Conservation (phyloP, 192 early-diverging fungal genomes). For the Coemansia sp. region DNA sequence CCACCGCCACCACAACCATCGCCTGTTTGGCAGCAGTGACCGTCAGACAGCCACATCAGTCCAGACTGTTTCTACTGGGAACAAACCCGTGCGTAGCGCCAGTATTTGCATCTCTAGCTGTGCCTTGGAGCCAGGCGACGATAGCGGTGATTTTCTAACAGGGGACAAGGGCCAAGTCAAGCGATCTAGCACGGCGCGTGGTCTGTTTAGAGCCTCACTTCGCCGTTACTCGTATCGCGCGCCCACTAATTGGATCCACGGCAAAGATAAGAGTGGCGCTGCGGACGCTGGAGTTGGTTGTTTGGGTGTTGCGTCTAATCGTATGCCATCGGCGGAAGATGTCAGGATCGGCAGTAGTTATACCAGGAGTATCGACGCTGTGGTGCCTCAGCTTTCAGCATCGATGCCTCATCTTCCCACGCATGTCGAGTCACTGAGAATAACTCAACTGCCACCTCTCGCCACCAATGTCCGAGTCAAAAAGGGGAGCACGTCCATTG, state of each 20-base stretch:
- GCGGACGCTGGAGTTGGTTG: not conserved
- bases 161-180: not conserved
- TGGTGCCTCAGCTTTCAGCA: conserved; percentile 11
- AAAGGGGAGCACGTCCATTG: not conserved
- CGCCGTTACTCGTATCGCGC: conserved; percentile 9
- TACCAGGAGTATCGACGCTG: conserved; percentile 6
- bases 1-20: conserved; percentile 1
- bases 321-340: conserved; percentile 9
- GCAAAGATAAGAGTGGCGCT: not conserved
- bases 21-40: conserved; percentile 10
- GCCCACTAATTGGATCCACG: not conserved
- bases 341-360: not conserved
- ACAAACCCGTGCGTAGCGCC: conserved; percentile 16
- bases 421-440: not conserved
- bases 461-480: not conserved
- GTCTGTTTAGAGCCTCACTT: conserved; percentile 4
- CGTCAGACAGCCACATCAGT: not conserved
- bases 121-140: not conserved
- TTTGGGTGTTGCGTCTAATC: not conserved
- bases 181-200: not conserved
- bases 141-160: not conserved
- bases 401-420: conserved; percentile 28
- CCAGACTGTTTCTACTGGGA: not conserved
- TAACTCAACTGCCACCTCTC: not conserved
- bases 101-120: conserved; percentile 14